Base-by-base conservation (phyloP, 164 flowering plant species). In the Umbellularia californica region DNA sequence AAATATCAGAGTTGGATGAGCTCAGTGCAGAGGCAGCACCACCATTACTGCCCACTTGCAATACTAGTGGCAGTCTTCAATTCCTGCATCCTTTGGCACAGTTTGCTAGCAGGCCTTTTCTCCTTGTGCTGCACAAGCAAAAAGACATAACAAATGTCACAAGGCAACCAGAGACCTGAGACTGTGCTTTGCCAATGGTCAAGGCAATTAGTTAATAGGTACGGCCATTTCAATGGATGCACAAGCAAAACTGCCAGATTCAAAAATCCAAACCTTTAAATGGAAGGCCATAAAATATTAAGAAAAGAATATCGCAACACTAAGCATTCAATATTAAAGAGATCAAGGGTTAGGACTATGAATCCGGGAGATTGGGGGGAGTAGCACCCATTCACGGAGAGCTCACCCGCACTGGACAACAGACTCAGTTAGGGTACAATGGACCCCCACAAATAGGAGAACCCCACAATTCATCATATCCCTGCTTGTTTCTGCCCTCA, bases 101-200 rank as follows among this genome's bases (percentile, higher is more conserved):
- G 60, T 55, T 55, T 55, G 60, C 19, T 55, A 55, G 91, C 71
- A 6, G 86, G 85, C 82, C 33, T 86, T 78, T 65, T 24, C 70
- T 80, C 83, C 86, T 74, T 65, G 78, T 73, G 77, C 97, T 92
- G 90, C 86, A 85, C 6, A 70, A 67, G 23, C 68, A 15, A 65
- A 15, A 65, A 65, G 11, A 25, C 7, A 25, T 41, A 41, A 5
- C 47, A 41, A 41, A 41, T 41, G 47, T 41, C 47, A 41, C 47
- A 7, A 41, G 47, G 47, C 47, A 41, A 9, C 11, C 47, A 41
- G 47, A 9, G 47, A 41, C 47, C 47, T 7, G 47, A 41, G 47
- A 41, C 47, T 9, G 6, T 55, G 60, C 5, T 20, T 55, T 15
- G 17, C 60, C 17, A 13, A 55, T 55, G 7, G 60, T 15, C 60